Base-by-base conservation (phyloP, 208 protist genomes). In the Naegleria fowleri region DNA sequence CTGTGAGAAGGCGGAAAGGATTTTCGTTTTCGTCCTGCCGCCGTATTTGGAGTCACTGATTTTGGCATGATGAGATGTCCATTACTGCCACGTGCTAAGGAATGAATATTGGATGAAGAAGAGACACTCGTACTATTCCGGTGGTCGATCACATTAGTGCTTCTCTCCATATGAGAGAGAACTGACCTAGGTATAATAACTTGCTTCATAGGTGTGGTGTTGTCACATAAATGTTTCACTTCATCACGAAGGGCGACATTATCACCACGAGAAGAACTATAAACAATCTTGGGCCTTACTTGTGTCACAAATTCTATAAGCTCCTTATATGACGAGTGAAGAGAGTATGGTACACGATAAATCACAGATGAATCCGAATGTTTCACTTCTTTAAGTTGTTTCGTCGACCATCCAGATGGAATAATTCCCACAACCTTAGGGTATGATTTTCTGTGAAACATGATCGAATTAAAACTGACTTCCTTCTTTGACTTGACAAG, bases 271-370 rank as follows among this genome's bases (percentile, higher is more conserved):
- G 89, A 91, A 29, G 19, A n/a, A 91, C 89, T 91, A 33, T 83
- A 91, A 1, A 91, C 6, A 22, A 13, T 83, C 39, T 85, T 91
- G 38, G 90, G 90, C 25, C 15, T 38, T 0, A 91, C 13, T 13
- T 3, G 5, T 15, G 6, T 43, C 9, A 91, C 90, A 75, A 91
- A 91, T 40, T 38, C 15, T 38, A 76, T 29, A 9, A 91, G 22
- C 22, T 91, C 90, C 5, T 2, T 33, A 58, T 76, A 91, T 0
- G 90, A 91, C 11, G 90, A 91, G 40, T 91, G 90, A 19, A 91
- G n/a, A 29, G 33, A 58, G 9, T 91, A 91, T 16, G 79, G 43
- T 41, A 91, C 84, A 25, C 90, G 4, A 25, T 91, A 41, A 33
- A 90, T 83, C n/a, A 40, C 0, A 36, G 19, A 25, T 67, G 55